Conservation (phyloP, 257 asterid species). For the Marsdenia floribunda region DNA sequence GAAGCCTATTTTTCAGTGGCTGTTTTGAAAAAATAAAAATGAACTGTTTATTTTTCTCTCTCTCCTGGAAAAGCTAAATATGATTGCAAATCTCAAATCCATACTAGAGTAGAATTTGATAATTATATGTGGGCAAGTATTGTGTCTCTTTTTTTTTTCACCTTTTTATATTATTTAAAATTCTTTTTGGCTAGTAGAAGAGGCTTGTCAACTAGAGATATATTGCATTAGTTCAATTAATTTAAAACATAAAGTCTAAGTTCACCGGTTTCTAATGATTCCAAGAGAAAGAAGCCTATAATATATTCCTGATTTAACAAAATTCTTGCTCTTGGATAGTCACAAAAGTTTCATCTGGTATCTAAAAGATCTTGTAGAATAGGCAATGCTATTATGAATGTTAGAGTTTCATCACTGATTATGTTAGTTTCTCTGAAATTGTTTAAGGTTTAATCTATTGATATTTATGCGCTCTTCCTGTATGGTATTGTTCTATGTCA, state of each 20-base stretch:
- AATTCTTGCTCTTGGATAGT: not conserved
- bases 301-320: not conserved
- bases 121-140: not conserved
- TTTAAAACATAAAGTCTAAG: not conserved
- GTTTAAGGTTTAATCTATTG: not conserved
- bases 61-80: not conserved
- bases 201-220: not conserved
- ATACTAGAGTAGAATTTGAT: not conserved
- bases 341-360: not conserved
- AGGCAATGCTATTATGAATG: not conserved
- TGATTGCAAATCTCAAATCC: not conserved
- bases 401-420: not conserved
- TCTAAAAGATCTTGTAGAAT: not conserved
- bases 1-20: no score
- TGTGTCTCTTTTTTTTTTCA: not conserved
- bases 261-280: not conserved
- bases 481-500: not conserved
- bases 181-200: not conserved
- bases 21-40: no score
- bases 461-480: not conserved
- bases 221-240: not conserved
- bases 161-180: not conserved
- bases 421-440: not conserved
- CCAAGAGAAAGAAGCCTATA: not conserved
- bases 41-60: no score